A percentile compares a stretch with the other conserved stretches of the same genome.
Evolutionary conservation across 1,284 basidiomycete species (phyloP).

Genomic region (Leccinum pallidistipes): DNA sequence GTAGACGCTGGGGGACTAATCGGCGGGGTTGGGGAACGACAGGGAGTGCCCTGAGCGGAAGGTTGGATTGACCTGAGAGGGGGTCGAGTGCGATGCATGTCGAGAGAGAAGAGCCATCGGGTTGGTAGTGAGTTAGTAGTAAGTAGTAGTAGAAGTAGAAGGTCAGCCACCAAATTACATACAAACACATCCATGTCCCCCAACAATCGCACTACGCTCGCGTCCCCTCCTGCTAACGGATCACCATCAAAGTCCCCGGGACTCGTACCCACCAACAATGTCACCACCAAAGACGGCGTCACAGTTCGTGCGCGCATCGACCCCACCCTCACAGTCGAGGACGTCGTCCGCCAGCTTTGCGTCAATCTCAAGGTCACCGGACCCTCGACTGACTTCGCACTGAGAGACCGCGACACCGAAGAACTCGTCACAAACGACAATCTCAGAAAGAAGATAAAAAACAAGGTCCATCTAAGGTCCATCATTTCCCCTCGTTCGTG

Average conservation of each 20-base stretch:
- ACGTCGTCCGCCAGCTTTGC: constrained; percentile 78
- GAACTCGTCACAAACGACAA: constrained; percentile 93
- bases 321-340: constrained; percentile 74
- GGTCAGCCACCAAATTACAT: background rate
- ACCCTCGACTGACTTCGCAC: constrained; percentile 76
- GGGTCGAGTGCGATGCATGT: constrained; percentile 13
- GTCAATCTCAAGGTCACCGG: constrained; percentile 83
- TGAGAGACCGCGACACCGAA: constrained; percentile 83
- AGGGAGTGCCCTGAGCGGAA: background rate
- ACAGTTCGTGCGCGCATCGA: constrained; percentile 81
- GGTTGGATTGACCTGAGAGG: constrained; percentile 20
- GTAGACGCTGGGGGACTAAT: constrained; percentile 17
- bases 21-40: constrained; percentile 18
- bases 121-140: background rate
- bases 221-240: constrained; percentile 41
- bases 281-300: constrained; percentile 68
- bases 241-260: constrained; percentile 37
- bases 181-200: constrained; percentile 16
- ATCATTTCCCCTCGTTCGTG: constrained; percentile 30
- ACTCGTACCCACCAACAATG: constrained; percentile 77
- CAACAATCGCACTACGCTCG: constrained; percentile 32
- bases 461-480: constrained; percentile 79
- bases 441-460: constrained; percentile 77
- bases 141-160: background rate
- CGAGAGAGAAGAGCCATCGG: background rate